Base-by-base conservation (phyloP, 2,329 filamentous ascomycete species). In the Allantophomopsis cytisporea region DNA sequence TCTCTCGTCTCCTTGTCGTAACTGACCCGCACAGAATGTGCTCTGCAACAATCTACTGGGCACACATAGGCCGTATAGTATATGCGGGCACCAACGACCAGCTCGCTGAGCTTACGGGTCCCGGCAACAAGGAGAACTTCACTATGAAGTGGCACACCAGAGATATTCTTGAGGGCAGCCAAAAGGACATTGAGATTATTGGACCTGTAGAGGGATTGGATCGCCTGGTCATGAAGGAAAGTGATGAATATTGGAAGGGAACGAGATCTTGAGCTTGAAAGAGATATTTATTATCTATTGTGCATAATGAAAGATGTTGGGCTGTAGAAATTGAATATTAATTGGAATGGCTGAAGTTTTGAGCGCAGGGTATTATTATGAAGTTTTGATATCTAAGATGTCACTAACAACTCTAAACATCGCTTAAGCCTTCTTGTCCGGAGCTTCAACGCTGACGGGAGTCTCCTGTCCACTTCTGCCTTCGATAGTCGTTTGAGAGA, bases 41-140 rank as follows among this genome's bases (percentile, higher is more conserved):
- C 47, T 55, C 56, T 31, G 61, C 59, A 5, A 63, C 63, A 2
- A 58, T 65, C 35, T 64, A 66, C 46, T 71, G 68, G 68, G 66
- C 66, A 31, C 64, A 69, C 47, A 71, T 72, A 41, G 69, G 68
- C 5, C 56, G 68, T 2, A 51, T 72, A 30, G 58, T 71, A 4
- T 72, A 69, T 46, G 62, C 64, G 3, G 68, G 65, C 1, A 63
- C 61, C 36, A 69, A 71, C 47, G 60, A 63, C 42, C 58, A 61
- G 39, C 47, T 71, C 45, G 58, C 60, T 13, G 50, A 54, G 30
- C 44, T 71, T 34, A 69, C 64, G 0, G 68, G 67, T 1, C 53
- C 53, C 2, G 62, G 61, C 1, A 71, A 71, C 45, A 53, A 58
- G 43, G 66, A 70, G 52, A 71, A 71, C 42, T 64, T 71, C 44